These are phyloP conservation scores for Trypanosoma rangeli DNA, from an alignment of 208 protist genomes.

Conservation along the genomic window DNA sequence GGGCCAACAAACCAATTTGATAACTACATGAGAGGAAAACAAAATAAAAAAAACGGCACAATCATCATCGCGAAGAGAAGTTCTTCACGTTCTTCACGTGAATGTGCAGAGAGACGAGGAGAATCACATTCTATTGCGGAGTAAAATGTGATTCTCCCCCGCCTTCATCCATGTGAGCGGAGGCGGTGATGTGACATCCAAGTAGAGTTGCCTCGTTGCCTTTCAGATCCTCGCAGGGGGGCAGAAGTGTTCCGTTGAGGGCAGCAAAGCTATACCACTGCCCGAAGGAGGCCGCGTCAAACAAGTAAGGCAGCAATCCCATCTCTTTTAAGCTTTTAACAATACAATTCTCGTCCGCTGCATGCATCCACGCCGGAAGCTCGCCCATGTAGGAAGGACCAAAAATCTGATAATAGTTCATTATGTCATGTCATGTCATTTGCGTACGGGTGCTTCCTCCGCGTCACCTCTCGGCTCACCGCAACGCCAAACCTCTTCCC, in stretches of 20 bases:
- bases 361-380: slow-evolving; percentile 26
- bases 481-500: slow-evolving; percentile 23
- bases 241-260: neutral
- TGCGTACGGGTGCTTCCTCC: slow-evolving; percentile 24
- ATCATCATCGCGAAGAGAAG: slow-evolving; percentile 23
- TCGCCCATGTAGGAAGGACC: slow-evolving; percentile 6
- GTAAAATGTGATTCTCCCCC: slow-evolving; percentile 7
- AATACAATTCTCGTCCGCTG: slow-evolving; percentile 32
- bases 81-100: slow-evolving; percentile 31
- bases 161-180: neutral
- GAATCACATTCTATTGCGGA: slow-evolving; percentile 23
- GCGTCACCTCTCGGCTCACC: slow-evolving; percentile 5
- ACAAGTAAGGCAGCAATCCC: slow-evolving; percentile 10
- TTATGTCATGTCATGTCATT: slow-evolving; percentile 43
- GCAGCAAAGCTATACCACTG: slow-evolving; percentile 37
- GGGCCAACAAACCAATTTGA: no score
- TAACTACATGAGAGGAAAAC: neutral
- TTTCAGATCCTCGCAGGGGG: neutral
- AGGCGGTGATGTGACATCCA: no score
- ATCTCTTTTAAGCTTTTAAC: slow-evolving; percentile 6
- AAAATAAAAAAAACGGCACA: slow-evolving; percentile 6
- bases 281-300: slow-evolving; percentile 30
- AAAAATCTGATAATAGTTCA: slow-evolving; percentile 36
- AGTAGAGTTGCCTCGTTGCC: no score
- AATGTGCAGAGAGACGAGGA: slow-evolving; percentile 30